Base-by-base conservation (phyloP, 106 monocot genomes). In the Platanthera guangdongensis region DNA sequence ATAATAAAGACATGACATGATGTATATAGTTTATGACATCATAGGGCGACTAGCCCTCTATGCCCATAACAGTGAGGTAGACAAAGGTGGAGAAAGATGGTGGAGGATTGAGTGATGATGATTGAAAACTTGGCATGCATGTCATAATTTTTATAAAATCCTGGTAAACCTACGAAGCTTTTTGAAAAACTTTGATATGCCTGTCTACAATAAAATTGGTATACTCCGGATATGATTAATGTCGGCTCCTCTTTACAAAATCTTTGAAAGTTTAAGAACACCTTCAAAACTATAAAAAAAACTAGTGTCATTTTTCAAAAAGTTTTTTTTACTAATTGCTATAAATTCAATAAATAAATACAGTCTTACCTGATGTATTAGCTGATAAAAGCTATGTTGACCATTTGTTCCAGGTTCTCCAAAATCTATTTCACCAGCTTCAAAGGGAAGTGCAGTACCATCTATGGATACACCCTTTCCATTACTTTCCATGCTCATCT, bases 401-500 rank as follows among this genome's bases (percentile, higher is more conserved):
- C 96, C 96, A 88, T 97, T 97, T 69, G 96, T 97, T 80, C 96
- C 96, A 75, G 96, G 96, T 80, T 97, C 96, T 70, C 96, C 96
- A 85, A 97, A 97, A 86, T 97, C 96, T 80, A 97, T 97, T 84
- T 97, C 96, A 74, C 96, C 96, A 57, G 93, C 75, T 59, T 93
- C 89, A 82, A 88, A 97, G 6, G 90, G 89, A 78, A 97, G 96
- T 50, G 89, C 87, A 57, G 86, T 52, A 39, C 96, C 96, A 86
- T 97, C 96, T 74, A 97, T 97, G n/a, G 96, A 97, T 10, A 97
- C 96, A 79, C 93, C 91, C 80, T 97, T 97, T 71, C 96, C 96
- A 88, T 97, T 97, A 85, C 96, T 97, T 76, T 97, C 96, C 96
- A 97, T 97, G 84, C 96, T 97, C 75, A 96, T 85, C 95, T 96